A percentile compares a stretch with the other conserved stretches of the same genome.
These are phyloP conservation scores for Chlorella variabilis DNA, from an alignment of 163 green algal genomes.

Conservation along the genomic window DNA sequence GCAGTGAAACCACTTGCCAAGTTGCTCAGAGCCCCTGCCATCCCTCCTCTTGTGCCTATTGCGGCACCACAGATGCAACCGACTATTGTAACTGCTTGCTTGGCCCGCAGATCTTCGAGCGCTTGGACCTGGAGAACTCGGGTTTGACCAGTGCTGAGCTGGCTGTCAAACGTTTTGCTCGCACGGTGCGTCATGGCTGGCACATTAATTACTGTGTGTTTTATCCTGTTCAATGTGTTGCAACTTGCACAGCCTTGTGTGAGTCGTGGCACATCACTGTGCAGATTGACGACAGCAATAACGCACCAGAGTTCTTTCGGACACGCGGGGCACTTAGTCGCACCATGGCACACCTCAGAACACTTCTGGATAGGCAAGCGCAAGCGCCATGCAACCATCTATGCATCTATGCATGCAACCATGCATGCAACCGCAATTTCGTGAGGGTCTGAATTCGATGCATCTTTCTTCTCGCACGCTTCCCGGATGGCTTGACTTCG, in stretches of 20 bases:
- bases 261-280: not conserved
- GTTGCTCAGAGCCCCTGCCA: too few species aligned
- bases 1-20: not conserved
- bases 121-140: conserved; percentile 44
- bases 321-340: conserved; percentile 64
- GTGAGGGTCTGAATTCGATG: too few species aligned
- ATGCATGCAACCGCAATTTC: too few species aligned
- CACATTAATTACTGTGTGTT: not conserved
- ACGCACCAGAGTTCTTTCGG: conserved; percentile 62
- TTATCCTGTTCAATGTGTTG: not conserved
- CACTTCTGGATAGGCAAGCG: conserved; percentile 67
- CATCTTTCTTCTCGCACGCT: too few species aligned
- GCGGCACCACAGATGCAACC: too few species aligned
- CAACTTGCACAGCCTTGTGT: not conserved
- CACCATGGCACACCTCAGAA: conserved; percentile 76
- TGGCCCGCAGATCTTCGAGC: conserved; percentile 60
- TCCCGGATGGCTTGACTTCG: too few species aligned
- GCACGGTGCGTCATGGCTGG: conserved; percentile 39
- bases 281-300: conserved; percentile 53
- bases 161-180: conserved; percentile 68
- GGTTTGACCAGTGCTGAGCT: conserved; percentile 44
- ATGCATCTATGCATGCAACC: not conserved
- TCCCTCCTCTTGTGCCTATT: too few species aligned
- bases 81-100: not conserved
- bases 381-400: too few species aligned